Base-by-base conservation (phyloP, 176 grass and related monocot species). In the Melocanna baccifera region DNA sequence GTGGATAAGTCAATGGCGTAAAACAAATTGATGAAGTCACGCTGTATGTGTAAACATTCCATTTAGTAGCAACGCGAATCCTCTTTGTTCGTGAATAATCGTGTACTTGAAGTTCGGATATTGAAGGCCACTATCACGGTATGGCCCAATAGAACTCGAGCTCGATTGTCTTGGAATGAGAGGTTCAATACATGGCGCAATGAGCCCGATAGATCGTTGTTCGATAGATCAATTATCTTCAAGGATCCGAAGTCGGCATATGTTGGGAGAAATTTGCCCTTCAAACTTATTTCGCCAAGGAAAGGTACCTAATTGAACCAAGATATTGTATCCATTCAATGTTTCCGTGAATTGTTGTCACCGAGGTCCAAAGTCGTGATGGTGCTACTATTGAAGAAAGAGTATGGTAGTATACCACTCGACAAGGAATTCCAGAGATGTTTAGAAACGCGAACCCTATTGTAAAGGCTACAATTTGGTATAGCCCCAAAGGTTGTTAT, bases 181-280 rank as follows among this genome's bases (percentile, higher is more conserved):
- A 88, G 57, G 29, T 45, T 20, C 66, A 69, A 88, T 65, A 48
- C 86, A 88, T 63, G 86, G 34, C 6, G 86, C 58, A 88, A 11
- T 28, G 62, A 23, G 23, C 71, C 62, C 0, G 26, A 66, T 45
- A 81, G 42, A 7, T 0, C 19, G 13, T 88, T 88, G 1, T 84
- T 9, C 0, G 75, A 85, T 0, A 85, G 3, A 9, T 89, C 87
- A 3, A 89, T 6, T 57, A 89, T 57, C 0, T 12, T 68, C 12
- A 80, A 51, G 20, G 14, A 19, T 5, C 28, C 18, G 3, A 85
- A n/a, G 63, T 11, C 51, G 34, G 26, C 81, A 89, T 1, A 89
- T 1, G 15, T 73, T 12, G 37, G 62, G 7, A 46, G 87, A 20
- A 9, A 89, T 75, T 2, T 7, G 2, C 43, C 75, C 81, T 66